Evolutionary conservation across 2,329 filamentous ascomycete genomes (phyloP), one percentile per base, ranked within the genome.

Genomic region (Aureobasidium sp.): DNA sequence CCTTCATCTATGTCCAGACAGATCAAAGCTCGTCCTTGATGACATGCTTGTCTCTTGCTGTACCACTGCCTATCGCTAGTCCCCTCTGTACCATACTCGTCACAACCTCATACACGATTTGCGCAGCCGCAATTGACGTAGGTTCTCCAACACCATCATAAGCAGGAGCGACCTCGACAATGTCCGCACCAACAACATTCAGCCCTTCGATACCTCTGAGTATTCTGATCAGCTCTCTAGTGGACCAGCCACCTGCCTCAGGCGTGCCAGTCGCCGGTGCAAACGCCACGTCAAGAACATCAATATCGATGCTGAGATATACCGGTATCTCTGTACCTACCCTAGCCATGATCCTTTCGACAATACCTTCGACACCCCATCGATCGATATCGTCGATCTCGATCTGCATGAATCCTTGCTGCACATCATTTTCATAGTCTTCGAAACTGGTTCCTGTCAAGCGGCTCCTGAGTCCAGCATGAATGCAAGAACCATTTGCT

Each of bases 201-300:
- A 96, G 73, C 0, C 79, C 83, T 76, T 96, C 91, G 44, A 96
- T 82, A 0, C 90, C 91, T 37, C 91, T 80, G 71, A 96, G 74
- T 62, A 96, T 90, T 13, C 88, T 80, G 66, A 96, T 93, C 67
- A 96, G 78, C 78, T 96, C 92, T 54, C 91, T 80, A 27, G 88
- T 95, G 7, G 90, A 94, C 91, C 91, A 96, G 36, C 91, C 91
- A 62, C 91, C 91, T 0, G 91, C 88, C 77, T 96, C 91, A 0
- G 91, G 91, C 0, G 91, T 96, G 1, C 91, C 91, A 0, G 91
- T 96, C 1, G 87, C 90, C 14, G 30, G 69, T 4, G 85, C 84
- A 53, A 85, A 76, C 29, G 82, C 86, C 0, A 89, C 89, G 71
- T 92, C 89, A 48, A 93, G 77, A 0, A 91, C 88, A 72, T 92